Evolutionary conservation across 352 stramenopile species (phyloP), one percentile per base, ranked within the genome.

Genomic region (Peronospora belbahrii): DNA sequence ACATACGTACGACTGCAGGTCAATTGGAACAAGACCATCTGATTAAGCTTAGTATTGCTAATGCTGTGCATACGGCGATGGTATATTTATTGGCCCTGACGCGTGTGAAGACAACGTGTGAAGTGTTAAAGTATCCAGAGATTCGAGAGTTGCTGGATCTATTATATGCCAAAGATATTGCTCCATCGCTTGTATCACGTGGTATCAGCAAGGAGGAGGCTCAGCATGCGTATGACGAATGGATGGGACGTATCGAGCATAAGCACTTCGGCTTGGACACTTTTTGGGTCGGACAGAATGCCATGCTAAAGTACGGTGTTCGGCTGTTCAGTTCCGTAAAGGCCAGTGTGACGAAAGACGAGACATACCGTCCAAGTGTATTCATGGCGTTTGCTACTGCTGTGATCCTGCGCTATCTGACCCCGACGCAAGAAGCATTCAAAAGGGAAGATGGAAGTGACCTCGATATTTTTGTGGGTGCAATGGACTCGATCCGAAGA

Each of bases 281-380:
- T 25, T 97, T 97, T 65, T 97, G 95, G 65, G 87, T 97, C 33
- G 73, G 65, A 4, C 89, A 97, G 69, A 97, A 96, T 63, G 82
- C 83, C 2, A 57, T 78, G 46, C 40, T 78, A 33, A 74, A 71
- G 52, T 71, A 63, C 18, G n/a, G 46, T 20, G 65, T 77, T 2
- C 55, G 74, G 1, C 44, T 85, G 1, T 59, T 83, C 14, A 57
- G 37, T 35, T 60, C 40, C 6, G 51, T 77, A 19, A 25, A 62
- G 9, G 7, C 27, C 27, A 57, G 48, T 14, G 46, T 55, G 2
- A 31, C 38, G 0, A 59, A 64, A 10, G 31, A 65, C 2, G 61
- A 17, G 70, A 49, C 15, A 0, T 63, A 63, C 25, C 55, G 42
- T 31, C 55, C 48, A 4, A 63, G 69, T 24, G 40, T 47, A 13